Conservation (phyloP, 495 filamentous ascomycete species). For the Daldinia loculata region DNA sequence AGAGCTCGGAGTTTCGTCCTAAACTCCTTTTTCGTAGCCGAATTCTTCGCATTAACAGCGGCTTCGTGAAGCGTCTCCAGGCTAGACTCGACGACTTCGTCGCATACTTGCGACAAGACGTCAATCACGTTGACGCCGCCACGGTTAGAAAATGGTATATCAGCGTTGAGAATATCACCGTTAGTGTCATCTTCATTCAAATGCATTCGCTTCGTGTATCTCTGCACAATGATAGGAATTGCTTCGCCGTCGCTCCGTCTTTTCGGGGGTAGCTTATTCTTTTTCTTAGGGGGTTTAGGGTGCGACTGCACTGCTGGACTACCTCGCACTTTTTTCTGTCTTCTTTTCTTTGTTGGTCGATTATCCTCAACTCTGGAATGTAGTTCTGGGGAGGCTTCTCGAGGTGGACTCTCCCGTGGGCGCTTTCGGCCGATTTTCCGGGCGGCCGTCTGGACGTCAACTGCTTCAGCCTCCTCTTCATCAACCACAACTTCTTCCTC, state of each 20-base stretch:
- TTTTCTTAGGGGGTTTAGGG: conserved; percentile 36
- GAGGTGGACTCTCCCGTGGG: conserved; percentile 44
- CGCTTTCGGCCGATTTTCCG: conserved; percentile 49
- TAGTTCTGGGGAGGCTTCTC: conserved; percentile 45
- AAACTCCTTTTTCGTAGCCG: conserved; percentile 59
- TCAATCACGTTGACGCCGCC: conserved; percentile 74
- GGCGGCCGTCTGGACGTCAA: conserved; percentile 50
- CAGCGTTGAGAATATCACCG: conserved; percentile 56
- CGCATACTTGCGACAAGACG: conserved; percentile 73
- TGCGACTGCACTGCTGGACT: conserved; percentile 53
- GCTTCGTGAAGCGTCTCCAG: conserved; percentile 56
- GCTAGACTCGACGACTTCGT: conserved; percentile 67
- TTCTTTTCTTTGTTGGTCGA: conserved; percentile 47
- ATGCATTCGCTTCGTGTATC: conserved; percentile 52
- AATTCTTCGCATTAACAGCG: conserved; percentile 49
- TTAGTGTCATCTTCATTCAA: conserved; percentile 44
- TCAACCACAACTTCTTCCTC: conserved; percentile 42
- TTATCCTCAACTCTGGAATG: conserved; percentile 36
- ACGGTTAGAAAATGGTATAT: conserved; percentile 63
- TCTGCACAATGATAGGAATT: conserved; percentile 57
- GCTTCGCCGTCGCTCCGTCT: conserved; percentile 44
- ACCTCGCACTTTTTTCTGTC: conserved; percentile 40
- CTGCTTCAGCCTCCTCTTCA: conserved; percentile 40
- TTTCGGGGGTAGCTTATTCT: conserved; percentile 33
- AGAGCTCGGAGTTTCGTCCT: conserved; percentile 69